These are phyloP conservation scores for Linaria vulgaris DNA, from an alignment of 257 asterid species.

Conservation along the genomic window DNA sequence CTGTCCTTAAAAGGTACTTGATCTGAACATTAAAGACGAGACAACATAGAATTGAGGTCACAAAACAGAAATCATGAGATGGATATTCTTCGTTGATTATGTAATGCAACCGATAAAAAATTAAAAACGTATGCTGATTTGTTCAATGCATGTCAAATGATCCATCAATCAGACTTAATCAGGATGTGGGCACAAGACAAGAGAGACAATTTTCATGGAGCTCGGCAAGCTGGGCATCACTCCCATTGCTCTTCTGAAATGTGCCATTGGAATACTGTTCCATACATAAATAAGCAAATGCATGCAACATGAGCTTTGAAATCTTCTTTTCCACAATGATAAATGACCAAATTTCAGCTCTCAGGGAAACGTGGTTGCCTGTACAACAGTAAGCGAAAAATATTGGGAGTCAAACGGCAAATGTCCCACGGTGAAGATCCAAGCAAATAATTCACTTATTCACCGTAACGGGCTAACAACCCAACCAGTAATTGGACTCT, in stretches of 20 bases:
- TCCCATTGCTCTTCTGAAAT: too few species aligned
- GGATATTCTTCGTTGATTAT: too few species aligned
- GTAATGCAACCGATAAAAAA: too few species aligned
- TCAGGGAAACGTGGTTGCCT: background rate
- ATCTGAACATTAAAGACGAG: too few species aligned
- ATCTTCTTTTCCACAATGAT: background rate
- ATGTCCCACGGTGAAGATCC: background rate
- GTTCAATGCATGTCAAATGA: background rate
- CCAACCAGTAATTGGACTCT: conserved; percentile 92
- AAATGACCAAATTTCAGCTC: background rate
- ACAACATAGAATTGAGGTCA: too few species aligned
- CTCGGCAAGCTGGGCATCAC: background rate
- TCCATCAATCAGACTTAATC: background rate
- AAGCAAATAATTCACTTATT: conserved; percentile 8
- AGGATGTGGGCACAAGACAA: background rate
- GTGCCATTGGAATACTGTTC: too few species aligned
- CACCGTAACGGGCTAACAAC: conserved; percentile 91
- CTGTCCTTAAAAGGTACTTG: too few species aligned
- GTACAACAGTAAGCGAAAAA: background rate
- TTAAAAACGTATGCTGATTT: too few species aligned
- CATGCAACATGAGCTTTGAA: background rate
- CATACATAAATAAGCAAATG: background rate
- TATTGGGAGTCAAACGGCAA: background rate
- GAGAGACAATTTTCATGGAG: background rate
- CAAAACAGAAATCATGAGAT: too few species aligned